Evolutionary conservation across 2,329 filamentous ascomycete species (phyloP).

Genomic region (Trichoderma pleuroti): DNA sequence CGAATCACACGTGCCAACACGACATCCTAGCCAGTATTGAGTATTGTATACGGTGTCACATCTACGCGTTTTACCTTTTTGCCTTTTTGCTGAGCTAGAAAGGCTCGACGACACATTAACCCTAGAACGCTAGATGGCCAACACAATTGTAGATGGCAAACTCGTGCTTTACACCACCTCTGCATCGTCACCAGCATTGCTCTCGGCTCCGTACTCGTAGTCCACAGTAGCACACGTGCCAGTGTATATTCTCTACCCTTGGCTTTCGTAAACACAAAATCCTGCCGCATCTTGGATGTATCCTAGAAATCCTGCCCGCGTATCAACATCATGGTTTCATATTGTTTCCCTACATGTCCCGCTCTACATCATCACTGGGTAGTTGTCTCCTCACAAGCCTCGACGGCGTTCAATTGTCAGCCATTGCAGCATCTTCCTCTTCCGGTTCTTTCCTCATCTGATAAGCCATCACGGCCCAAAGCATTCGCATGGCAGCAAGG

Average conservation of each 20-base stretch:
- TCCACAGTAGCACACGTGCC: neutral
- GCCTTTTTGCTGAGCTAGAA: neutral
- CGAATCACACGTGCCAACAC: neutral
- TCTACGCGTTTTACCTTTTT: neutral
- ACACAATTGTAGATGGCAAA: neutral
- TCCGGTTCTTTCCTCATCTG: slow-evolving; percentile 48
- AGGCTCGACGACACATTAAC: neutral
- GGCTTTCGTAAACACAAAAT: neutral
- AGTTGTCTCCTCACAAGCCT: neutral
- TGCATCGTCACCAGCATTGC: neutral
- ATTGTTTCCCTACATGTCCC: neutral
- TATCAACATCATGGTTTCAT: neutral
- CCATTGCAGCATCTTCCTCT: slow-evolving; percentile 30
- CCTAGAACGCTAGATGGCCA: neutral
- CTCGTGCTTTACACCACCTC: neutral
- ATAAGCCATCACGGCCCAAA: slow-evolving; percentile 60
- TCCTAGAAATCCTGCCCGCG: neutral
- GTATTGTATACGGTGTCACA: neutral
- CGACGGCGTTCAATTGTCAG: slow-evolving; percentile 22
- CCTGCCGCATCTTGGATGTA: neutral
- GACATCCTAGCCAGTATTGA: too few relatives aligned
- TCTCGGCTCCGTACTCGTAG: neutral
- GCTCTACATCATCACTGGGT: neutral
- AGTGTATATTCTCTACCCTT: neutral
- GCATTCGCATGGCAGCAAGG: slow-evolving; percentile 51